Evolutionary conservation across 768 basidiomycete species (phyloP).

Genomic region (Phallus indusiatus): DNA sequence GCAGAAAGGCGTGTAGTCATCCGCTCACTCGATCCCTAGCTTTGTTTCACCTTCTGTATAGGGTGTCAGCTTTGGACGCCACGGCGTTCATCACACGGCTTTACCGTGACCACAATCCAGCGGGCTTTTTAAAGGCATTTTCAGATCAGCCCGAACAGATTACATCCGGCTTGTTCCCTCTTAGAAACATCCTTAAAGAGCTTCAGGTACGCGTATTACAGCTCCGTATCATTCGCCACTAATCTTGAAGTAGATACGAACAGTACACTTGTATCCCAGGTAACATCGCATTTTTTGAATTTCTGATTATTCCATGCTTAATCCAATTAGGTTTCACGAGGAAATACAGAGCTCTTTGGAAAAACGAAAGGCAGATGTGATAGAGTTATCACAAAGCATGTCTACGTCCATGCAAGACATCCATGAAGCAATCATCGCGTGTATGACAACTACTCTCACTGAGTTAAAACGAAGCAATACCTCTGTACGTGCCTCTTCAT

Average conservation of each 20-base stretch:
- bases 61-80: constrained; percentile 5
- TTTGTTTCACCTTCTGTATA: constrained; percentile 54
- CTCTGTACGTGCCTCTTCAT: constrained; percentile 30
- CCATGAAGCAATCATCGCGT: constrained; percentile 85
- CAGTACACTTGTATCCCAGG: constrained; percentile 91
- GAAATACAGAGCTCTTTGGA: constrained; percentile 76
- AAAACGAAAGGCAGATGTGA: constrained; percentile 78
- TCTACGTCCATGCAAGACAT: constrained; percentile 86
- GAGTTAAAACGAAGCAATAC: constrained; percentile 87
- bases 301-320: neutral
- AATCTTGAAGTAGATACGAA: constrained; percentile 37
- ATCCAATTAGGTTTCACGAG: constrained; percentile 68
- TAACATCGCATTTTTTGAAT: constrained; percentile 21
- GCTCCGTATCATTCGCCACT: neutral
- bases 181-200: constrained; percentile 89
- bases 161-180: constrained; percentile 82
- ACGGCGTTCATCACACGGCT: constrained; percentile 7
- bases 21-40: constrained; percentile 42
- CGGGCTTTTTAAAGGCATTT: constrained; percentile 93
- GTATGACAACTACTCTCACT: constrained; percentile 82
- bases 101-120: constrained; percentile 60
- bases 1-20: constrained; percentile 63
- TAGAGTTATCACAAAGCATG: constrained; percentile 83
- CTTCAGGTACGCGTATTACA: constrained; percentile 37
- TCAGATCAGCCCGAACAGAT: constrained; percentile 96